Conservation (phyloP, 1,139 yeast species). For the Pichiaceae sp. region DNA sequence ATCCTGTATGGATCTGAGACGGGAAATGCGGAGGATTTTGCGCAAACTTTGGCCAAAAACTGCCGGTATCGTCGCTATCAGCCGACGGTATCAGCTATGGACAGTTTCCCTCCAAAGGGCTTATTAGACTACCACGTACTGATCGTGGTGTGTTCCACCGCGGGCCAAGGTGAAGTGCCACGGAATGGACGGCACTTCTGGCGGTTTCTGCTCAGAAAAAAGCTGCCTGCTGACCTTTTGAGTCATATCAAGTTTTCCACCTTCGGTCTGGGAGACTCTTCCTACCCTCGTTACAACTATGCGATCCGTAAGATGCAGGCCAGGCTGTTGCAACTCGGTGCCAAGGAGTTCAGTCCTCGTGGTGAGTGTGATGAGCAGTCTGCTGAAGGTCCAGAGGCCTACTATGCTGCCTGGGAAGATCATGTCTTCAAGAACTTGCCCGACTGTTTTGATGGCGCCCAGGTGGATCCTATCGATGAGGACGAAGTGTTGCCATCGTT, state of each 20-base stretch:
- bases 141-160: slow-evolving; percentile 74
- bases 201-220: slow-evolving; percentile 61
- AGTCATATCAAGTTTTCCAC: slow-evolving; percentile 58
- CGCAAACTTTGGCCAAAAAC: slow-evolving; percentile 50
- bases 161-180: slow-evolving; percentile 95
- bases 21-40: slow-evolving; percentile 86
- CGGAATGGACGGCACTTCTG: slow-evolving; percentile 65
- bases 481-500: slow-evolving; percentile 37
- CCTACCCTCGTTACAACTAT: slow-evolving; percentile 80
- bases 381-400: slow-evolving; percentile 72
- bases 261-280: slow-evolving; percentile 93
- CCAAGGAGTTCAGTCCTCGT: slow-evolving; percentile 56
- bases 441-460: slow-evolving; percentile 2
- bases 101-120: slow-evolving; percentile 49
- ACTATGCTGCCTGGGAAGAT: slow-evolving; percentile 66
- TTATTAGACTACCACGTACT: slow-evolving; percentile 42
- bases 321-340: slow-evolving; percentile 76
- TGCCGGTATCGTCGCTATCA: slow-evolving; percentile 49
- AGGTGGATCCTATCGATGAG: slow-evolving; percentile 27
- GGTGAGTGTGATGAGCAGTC: slow-evolving; percentile 89
- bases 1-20: slow-evolving; percentile 89
- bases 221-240: slow-evolving; percentile 57
- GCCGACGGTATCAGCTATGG: slow-evolving; percentile 47
- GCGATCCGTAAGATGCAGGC: slow-evolving; percentile 78
- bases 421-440: slow-evolving; percentile 37